Evolutionary conservation across 2,329 filamentous ascomycete species (phyloP).

Genomic region (Achaetomium macrosporum): DNA sequence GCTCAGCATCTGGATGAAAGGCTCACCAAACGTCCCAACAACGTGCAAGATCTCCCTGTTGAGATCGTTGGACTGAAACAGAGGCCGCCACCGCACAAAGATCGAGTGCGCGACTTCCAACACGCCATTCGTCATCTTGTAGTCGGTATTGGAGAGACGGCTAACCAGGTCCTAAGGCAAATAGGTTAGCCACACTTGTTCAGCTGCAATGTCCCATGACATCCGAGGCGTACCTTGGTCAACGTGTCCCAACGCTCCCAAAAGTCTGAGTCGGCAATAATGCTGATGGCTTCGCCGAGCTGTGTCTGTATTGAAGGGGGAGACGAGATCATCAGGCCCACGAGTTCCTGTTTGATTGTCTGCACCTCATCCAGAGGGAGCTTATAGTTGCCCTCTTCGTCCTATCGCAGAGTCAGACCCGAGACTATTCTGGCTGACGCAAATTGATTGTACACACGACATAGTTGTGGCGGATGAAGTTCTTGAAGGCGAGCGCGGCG

Average conservation of each 20-base stretch:
- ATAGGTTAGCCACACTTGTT: background rate
- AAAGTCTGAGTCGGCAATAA: constrained; percentile 97
- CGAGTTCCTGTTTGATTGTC: constrained; percentile 90
- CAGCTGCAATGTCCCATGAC: background rate
- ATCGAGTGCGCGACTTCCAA: constrained; percentile 97
- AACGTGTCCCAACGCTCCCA: constrained; percentile 96
- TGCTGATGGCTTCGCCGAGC: constrained; percentile 91
- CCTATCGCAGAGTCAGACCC: constrained; percentile 37
- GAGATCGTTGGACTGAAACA: constrained; percentile 87
- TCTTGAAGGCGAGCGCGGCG: constrained; percentile 94
- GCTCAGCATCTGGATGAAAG: constrained; percentile 75
- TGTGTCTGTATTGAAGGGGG: constrained; percentile 85
- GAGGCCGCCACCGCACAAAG: constrained; percentile 89
- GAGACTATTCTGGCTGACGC: background rate
- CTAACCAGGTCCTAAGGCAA: constrained; percentile 69
- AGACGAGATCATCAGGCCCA: constrained; percentile 92
- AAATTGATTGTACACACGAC: constrained; percentile 49
- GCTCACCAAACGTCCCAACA: constrained; percentile 71
- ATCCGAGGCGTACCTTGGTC: constrained; percentile 57
- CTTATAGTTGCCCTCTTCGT: constrained; percentile 92
- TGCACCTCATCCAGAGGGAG: constrained; percentile 74
- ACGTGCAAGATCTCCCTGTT: constrained; percentile 98
- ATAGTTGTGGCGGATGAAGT: constrained; percentile 93
- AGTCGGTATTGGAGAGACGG: constrained; percentile 74
- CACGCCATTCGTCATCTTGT: constrained; percentile 84